phyloP scores from a whole-genome alignment of 331 rosid genomes.

The Pyrus hybrid region DNA sequence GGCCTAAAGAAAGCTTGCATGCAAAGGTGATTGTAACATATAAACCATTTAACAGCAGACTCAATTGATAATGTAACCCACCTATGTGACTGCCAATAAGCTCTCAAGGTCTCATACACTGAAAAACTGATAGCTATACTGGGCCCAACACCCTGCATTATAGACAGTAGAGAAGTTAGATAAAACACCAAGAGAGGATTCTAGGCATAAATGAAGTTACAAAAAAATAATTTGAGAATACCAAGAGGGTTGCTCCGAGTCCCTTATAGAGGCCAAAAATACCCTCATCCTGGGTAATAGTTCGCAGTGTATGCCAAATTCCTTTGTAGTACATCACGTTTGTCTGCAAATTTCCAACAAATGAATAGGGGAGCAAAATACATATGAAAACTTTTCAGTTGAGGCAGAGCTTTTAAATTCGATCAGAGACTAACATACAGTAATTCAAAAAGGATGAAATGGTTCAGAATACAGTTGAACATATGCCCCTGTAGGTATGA shows the following conservation, averaged over 20 bases:
- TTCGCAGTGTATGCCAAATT: constrained; percentile 65
- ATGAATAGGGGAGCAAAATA: constrained; percentile 10
- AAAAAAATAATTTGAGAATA: constrained; percentile 26
- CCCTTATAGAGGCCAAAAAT: constrained; percentile 84
- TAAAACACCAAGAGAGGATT: background rate
- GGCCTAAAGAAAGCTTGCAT: background rate
- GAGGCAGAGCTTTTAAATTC: background rate
- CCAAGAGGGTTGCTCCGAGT: constrained; percentile 95
- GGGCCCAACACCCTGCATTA: constrained; percentile 88
- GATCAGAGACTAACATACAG: background rate
- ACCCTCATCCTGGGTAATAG: constrained; percentile 83
- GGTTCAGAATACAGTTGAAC: background rate
- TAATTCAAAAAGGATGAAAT: background rate
- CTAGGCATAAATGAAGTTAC: background rate
- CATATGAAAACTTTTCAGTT: background rate
- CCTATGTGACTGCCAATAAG: constrained; percentile 75
- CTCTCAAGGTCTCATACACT: constrained; percentile 79
- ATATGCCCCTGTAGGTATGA: background rate
- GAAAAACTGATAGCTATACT: constrained; percentile 91
- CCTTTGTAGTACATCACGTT: constrained; percentile 73
- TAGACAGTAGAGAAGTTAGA: constrained; percentile 12
- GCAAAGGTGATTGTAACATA: background rate
- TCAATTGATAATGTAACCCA: constrained; percentile 19
- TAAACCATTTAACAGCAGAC: constrained; percentile 1
- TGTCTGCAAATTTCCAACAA: constrained; percentile 51